Evolutionary conservation across 257 asterid species (phyloP).

Genomic region (Mentha longifolia): DNA sequence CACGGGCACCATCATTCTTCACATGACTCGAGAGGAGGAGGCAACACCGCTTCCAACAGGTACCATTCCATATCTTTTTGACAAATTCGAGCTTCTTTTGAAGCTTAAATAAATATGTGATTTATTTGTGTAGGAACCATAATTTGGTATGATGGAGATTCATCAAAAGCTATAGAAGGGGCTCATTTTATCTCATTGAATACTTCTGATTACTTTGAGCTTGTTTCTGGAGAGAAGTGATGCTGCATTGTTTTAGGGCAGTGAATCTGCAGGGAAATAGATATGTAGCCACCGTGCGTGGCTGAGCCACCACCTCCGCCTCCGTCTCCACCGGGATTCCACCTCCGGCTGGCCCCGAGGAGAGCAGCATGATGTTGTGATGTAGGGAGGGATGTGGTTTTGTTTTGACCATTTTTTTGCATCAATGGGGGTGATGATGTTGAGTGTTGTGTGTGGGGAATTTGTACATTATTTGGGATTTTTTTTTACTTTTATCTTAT

Average conservation of each 20-base stretch:
- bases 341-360: neutral
- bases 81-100: too few relatives aligned
- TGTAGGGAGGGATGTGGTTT: slow-evolving; percentile 11
- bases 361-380: neutral
- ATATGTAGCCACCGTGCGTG: neutral
- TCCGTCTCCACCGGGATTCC: neutral
- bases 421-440: slow-evolving; percentile 13
- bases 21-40: slow-evolving; percentile 75
- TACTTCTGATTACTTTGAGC: slow-evolving; percentile 64
- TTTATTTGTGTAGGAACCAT: slow-evolving; percentile 37
- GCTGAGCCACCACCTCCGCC: slow-evolving; percentile 9
- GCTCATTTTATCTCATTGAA: slow-evolving; percentile 64
- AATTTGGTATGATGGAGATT: slow-evolving; percentile 71
- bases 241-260: slow-evolving; percentile 50
- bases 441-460: neutral
- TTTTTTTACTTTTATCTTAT: neutral
- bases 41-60: slow-evolving; percentile 50
- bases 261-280: neutral
- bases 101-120: neutral
- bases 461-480: slow-evolving; percentile 29
- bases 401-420: slow-evolving; percentile 14
- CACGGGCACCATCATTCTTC: slow-evolving; percentile 80
- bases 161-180: slow-evolving; percentile 57
- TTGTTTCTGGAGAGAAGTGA: slow-evolving; percentile 48
- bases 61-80: slow-evolving; percentile 4